Evolutionary conservation across 1,284 basidiomycete genomes (phyloP).

Genomic region (Papiliotrema terrestris): DNA sequence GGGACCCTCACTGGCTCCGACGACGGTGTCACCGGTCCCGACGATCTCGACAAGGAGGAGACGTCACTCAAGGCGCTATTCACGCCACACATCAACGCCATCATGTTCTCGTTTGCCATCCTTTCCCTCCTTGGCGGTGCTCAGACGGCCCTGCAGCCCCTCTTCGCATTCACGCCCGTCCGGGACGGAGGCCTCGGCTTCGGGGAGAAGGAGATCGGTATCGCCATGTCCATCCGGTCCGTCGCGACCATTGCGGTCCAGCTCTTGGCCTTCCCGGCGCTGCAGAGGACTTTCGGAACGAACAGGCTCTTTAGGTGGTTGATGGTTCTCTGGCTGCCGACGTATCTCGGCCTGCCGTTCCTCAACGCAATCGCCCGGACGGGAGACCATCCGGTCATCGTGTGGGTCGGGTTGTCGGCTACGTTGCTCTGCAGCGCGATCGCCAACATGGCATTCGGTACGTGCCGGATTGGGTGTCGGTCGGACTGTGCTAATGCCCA

Average conservation of each 20-base stretch:
- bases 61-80: constrained; percentile 12
- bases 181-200: constrained; percentile 36
- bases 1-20: not conserved
- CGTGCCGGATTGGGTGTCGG: no score
- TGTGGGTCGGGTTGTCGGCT: constrained; percentile 29
- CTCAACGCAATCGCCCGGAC: constrained; percentile 32
- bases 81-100: constrained; percentile 21
- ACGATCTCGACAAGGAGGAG: constrained; percentile 3
- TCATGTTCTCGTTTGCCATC: constrained; percentile 34
- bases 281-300: constrained; percentile 32
- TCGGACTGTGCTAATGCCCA: no score
- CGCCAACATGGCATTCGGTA: constrained; percentile 39
- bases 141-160: constrained; percentile 29
- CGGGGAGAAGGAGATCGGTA: constrained; percentile 31
- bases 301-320: constrained; percentile 31
- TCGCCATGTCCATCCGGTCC: constrained; percentile 32
- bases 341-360: constrained; percentile 33
- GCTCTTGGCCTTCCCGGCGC: constrained; percentile 37
- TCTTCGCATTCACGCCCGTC: constrained; percentile 45
- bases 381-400: constrained; percentile 8
- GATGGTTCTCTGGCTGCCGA: constrained; percentile 32
- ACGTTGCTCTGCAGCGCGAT: constrained; percentile 17
- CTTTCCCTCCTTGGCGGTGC: constrained; percentile 32
- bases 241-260: constrained; percentile 37
- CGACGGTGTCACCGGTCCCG: not conserved